Evolutionary conservation across 2,329 filamentous ascomycete genomes (phyloP), one percentile per base, ranked within the genome.

Genomic region (Tolypocladium amazonense): DNA sequence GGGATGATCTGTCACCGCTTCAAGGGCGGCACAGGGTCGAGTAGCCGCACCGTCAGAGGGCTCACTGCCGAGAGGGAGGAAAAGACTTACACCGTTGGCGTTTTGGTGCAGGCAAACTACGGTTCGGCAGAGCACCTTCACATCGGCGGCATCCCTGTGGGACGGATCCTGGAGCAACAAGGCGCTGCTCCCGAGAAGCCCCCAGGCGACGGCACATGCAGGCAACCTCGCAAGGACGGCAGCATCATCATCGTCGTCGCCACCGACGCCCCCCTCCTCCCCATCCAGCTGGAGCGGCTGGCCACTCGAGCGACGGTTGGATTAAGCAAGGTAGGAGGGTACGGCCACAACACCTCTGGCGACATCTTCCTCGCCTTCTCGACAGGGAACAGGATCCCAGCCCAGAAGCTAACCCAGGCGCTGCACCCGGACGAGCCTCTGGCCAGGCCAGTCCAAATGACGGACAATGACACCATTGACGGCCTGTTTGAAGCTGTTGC

Each of bases 291-390:
- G 9, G 70, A 73, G 45, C 67, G 84, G 1, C 71, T 88, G 1
- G 84, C 84, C 1, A 81, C 82, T 61, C 80, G 84, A 41, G 84
- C 84, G 0, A 85, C 84, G 0, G 79, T 87, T 1, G 85, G 87
- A 0, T 69, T 89, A 0, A 75, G 80, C 6, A 77, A 80, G 60
- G 84, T 86, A 0, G 85, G 85, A 2, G 83, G 84, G 2, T 82
- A 82, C 61, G 85, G 84, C 0, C 76, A 78, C 52, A 88, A 87
- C 63, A 77, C 77, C 14, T 87, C 83, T 0, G 86, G 86, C 0
- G 86, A 89, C 62, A 82, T 89, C 61, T 87, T 88, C 67, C 73
- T 89, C 2, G 85, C 86, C 4, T 83, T 89, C 61, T 88, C 84
- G 9, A 88, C 85, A 0, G 85, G 76, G 7, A 83, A 81, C 61